Evolutionary conservation across 805 yeast species (phyloP).

Genomic region (Teunomyces cretensis): DNA sequence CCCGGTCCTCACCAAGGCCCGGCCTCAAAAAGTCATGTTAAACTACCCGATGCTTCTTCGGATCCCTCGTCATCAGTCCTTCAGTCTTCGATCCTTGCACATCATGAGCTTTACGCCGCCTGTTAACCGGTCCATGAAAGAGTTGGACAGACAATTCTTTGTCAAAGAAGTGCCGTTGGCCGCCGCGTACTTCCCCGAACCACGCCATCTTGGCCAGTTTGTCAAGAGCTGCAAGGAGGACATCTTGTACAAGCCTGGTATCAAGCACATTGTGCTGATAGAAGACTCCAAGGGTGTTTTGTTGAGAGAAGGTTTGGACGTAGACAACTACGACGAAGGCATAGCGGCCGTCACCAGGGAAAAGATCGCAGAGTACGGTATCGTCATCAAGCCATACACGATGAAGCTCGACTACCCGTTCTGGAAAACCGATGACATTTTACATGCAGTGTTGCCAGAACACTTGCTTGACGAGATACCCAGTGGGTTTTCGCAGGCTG

Average conservation of each 20-base stretch:
- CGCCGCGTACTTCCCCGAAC: slow-evolving; percentile 70
- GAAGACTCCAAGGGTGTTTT: slow-evolving; percentile 54
- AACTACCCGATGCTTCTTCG: neutral
- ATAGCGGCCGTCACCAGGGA: slow-evolving; percentile 44
- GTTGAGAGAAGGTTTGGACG: slow-evolving; percentile 44
- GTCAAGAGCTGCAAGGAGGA: slow-evolving; percentile 59
- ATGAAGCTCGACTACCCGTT: slow-evolving; percentile 65
- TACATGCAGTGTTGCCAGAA: slow-evolving; percentile 75
- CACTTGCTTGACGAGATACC: slow-evolving; percentile 72
- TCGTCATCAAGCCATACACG: slow-evolving; percentile 51
- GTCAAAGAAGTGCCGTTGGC: slow-evolving; percentile 55
- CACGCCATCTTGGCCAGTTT: slow-evolving; percentile 57
- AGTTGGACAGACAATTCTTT: slow-evolving; percentile 68
- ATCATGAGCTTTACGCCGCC: slow-evolving; percentile 56
- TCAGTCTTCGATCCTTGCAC: neutral
- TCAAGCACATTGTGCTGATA: slow-evolving; percentile 60
- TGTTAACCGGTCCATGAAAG: slow-evolving; percentile 59
- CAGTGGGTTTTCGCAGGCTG: slow-evolving; percentile 87
- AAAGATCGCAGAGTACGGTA: slow-evolving; percentile 48
- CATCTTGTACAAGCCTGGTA: slow-evolving; percentile 66
- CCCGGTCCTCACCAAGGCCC: too few relatives aligned
- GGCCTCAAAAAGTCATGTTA: neutral
- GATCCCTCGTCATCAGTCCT: neutral
- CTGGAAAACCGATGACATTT: slow-evolving; percentile 89
- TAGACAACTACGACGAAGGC: slow-evolving; percentile 30